Evolutionary conservation across 2,329 filamentous ascomycete genomes (phyloP), one percentile per base, ranked within the genome.

Genomic region (Fusarium continuum): DNA sequence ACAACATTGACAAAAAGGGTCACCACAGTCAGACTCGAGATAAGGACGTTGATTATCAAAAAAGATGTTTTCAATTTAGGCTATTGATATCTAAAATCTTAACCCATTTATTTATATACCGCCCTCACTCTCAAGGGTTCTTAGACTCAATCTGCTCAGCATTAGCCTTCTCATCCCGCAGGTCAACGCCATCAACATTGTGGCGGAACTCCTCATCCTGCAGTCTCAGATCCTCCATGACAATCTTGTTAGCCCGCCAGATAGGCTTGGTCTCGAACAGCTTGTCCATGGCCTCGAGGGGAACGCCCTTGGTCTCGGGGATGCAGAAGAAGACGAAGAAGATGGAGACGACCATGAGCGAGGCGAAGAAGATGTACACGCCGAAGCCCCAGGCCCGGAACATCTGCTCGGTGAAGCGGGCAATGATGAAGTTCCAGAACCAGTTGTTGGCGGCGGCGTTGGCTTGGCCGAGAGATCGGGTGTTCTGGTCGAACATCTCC

Each of bases 401-500:
- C 85, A 90, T 90, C 64, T 88, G 84, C 22, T 83, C 86, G 0
- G 86, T 91, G 78, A 89, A 91, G 10, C 88, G 82, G 1, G 82
- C 83, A 64, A 91, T 84, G 71, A 91, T 81, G 73, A 91, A 91
- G 74, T 91, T 91, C 79, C 80, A 89, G 69, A 89, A 82, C 89
- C 89, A 92, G 75, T 92, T 91, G 75, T 85, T 89, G 4, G 86
- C 86, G 0, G 89, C 85, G 1, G 90, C 90, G 31, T 83, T 89
- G 9, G 90, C 89, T 71, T 92, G 90, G 2, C 89, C 90, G 1
- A 93, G 81, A 0, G 87, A 85, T 47, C 77, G 72, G 2, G 71
- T 76, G 75, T 88, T 89, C 63, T 87, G 84, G 68, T 89, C 85
- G 74, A 92, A 92, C 80, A 93, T 92, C 74, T 93, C 89, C 0